Conservation (phyloP, 2,329 filamentous ascomycete species). For the Penicillium sp. region DNA sequence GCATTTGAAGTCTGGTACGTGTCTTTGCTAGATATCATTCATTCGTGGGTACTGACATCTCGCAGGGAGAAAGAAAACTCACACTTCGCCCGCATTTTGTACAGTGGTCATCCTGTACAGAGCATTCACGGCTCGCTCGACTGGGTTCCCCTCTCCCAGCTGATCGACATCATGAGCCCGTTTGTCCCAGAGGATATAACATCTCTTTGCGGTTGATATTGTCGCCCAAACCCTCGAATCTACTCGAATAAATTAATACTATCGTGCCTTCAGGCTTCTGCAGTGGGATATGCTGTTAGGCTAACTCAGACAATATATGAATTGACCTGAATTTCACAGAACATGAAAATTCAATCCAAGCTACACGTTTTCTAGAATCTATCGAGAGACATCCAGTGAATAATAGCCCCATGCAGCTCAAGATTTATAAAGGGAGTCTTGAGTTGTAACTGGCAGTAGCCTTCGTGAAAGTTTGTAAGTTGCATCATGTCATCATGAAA, state of each 20-base stretch:
- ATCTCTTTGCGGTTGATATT: conserved; percentile 25
- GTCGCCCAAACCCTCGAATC: not conserved
- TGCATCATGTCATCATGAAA: no score
- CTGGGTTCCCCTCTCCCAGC: conserved; percentile 30
- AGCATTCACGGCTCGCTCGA: conserved; percentile 36
- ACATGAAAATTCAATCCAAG: no score
- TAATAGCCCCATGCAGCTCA: no score
- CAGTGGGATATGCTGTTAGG: no score
- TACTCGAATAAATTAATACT: not conserved
- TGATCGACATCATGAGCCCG: conserved; percentile 32
- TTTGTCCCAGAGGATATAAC: conserved; percentile 35
- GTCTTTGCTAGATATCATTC: not conserved
- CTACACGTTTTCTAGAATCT: no score
- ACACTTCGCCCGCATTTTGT: conserved; percentile 34
- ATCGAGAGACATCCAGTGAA: no score
- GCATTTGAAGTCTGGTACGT: conserved; percentile 45
- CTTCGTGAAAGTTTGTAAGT: no score
- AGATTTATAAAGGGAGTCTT: no score
- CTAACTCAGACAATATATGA: no score
- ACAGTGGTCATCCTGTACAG: conserved; percentile 35
- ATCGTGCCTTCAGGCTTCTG: no score
- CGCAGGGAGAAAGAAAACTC: conserved; percentile 14
- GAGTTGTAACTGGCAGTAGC: no score
- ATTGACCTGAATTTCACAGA: no score
- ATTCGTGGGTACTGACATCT: not conserved